These are phyloP conservation scores for Lactarius sp. DNA, from an alignment of 768 basidiomycete genomes.

Conservation along the genomic window DNA sequence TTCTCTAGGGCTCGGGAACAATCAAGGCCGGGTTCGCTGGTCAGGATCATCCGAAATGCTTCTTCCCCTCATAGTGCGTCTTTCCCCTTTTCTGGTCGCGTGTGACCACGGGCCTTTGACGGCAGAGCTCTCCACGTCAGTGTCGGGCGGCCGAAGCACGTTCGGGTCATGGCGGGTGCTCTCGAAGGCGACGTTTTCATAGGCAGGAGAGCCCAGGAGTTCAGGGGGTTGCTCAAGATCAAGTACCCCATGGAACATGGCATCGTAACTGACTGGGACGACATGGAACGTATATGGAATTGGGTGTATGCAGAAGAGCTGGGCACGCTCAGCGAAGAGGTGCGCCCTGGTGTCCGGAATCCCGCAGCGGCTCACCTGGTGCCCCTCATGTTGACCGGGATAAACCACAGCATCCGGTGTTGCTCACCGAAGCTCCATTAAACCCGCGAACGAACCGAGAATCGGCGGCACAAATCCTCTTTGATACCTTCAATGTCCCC, in stretches of 20 bases:
- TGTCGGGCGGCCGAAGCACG: constrained; percentile 95
- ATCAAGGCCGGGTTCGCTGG: constrained; percentile 99
- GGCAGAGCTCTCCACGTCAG: constrained; percentile 36
- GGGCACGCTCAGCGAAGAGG: constrained; percentile 95
- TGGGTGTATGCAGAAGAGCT: constrained; percentile 97
- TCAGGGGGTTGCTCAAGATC: constrained; percentile 91
- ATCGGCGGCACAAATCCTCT: constrained; percentile 96
- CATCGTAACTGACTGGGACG: constrained; percentile 99
- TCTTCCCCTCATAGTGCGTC: constrained; percentile 97
- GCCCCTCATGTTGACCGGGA: constrained; percentile 19
- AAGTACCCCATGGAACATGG: constrained; percentile 99
- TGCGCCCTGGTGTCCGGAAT: constrained; percentile 35
- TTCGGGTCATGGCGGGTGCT: constrained; percentile 96
- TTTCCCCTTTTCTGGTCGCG: constrained; percentile 27
- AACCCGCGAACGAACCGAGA: constrained; percentile 97
- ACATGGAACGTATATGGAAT: constrained; percentile 99
- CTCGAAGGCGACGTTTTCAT: constrained; percentile 97
- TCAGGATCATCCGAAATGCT: constrained; percentile 98
- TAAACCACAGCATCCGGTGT: constrained; percentile 78
- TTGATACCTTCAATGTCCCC: constrained; percentile 99
- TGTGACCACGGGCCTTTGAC: not conserved
- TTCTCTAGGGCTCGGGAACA: constrained; percentile 86
- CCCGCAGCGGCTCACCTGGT: constrained; percentile 10
- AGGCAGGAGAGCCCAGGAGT: constrained; percentile 91
- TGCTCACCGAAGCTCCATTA: constrained; percentile 94